phyloP scores from a whole-genome alignment of 2,329 filamentous ascomycete species.

The Camillea tinctor region DNA sequence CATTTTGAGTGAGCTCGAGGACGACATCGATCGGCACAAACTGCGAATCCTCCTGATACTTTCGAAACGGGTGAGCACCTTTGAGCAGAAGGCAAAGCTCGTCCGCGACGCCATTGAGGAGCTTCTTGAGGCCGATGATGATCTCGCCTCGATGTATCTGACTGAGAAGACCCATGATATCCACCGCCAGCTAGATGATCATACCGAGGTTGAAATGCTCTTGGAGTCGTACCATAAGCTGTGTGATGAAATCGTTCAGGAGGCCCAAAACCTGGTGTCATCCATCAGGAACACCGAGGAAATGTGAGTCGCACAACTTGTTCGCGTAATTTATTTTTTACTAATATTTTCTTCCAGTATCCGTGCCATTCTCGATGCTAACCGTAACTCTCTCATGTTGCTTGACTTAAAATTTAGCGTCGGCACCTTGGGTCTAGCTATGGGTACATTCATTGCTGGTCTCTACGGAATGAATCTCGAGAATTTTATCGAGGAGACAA shows the following conservation, averaged over 20 bases:
- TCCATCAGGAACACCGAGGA: conserved; percentile 98
- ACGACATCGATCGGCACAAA: conserved; percentile 95
- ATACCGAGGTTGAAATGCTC: conserved; percentile 95
- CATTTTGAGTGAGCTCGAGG: conserved; percentile 85
- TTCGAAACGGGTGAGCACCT: conserved; percentile 92
- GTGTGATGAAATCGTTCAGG: conserved; percentile 95
- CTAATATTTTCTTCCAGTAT: conserved; percentile 57
- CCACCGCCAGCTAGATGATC: conserved; percentile 74
- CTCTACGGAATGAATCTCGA: conserved; percentile 99
- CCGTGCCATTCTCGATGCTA: conserved; percentile 94
- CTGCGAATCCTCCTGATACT: conserved; percentile 86
- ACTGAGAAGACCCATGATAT: conserved; percentile 80
- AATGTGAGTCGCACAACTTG: conserved; percentile 61
- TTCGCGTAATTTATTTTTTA: conserved; percentile 15
- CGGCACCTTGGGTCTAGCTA: conserved; percentile 88
- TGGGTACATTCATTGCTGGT: conserved; percentile 93
- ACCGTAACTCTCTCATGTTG: conserved; percentile 97
- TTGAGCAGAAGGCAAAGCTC: conserved; percentile 93
- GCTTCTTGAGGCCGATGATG: conserved; percentile 92
- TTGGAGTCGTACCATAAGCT: conserved; percentile 97
- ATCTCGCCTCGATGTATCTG: conserved; percentile 91
- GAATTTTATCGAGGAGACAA: conserved; percentile 95
- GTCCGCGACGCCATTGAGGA: conserved; percentile 95
- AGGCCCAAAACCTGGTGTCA: conserved; percentile 87
- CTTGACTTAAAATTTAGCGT: conserved; percentile 96